Percentiles rank a stretch among this genome's conserved stretches.
phyloP scores from a whole-genome alignment of 1,139 yeast species.

The Candida sp. region DNA sequence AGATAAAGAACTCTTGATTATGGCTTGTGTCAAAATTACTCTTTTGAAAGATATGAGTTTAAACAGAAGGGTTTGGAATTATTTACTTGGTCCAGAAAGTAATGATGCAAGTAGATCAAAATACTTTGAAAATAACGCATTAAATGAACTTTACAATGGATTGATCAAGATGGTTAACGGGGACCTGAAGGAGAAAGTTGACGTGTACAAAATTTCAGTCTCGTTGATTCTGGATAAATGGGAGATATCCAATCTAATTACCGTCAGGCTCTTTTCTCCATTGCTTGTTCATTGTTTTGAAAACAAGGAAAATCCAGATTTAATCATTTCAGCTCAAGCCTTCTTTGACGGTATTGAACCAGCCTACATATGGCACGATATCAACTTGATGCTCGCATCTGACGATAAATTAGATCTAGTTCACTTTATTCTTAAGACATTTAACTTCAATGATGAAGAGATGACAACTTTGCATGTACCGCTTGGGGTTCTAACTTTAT shows the following conservation, averaged over 20 bases:
- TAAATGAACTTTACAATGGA: conserved; percentile 47
- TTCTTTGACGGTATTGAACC: conserved; percentile 89
- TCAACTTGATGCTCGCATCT: conserved; percentile 25
- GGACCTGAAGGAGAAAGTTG: conserved; percentile 29
- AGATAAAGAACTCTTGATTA: conserved; percentile 58
- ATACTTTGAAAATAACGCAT: conserved; percentile 61
- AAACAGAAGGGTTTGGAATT: conserved; percentile 88
- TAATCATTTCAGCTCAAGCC: conserved; percentile 56
- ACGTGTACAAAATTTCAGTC: conserved; percentile 60
- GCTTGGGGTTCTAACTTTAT: conserved; percentile 50
- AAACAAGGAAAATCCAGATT: conserved; percentile 26
- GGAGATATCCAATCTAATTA: conserved; percentile 80
- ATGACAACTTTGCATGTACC: conserved; percentile 79
- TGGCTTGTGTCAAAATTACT: conserved; percentile 66
- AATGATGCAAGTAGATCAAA: conserved; percentile 23
- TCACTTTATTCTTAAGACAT: conserved; percentile 56
- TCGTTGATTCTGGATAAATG: conserved; percentile 81
- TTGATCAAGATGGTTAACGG: conserved; percentile 46
- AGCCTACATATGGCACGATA: conserved; percentile 67
- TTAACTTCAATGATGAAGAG: conserved; percentile 82
- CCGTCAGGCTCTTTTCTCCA: conserved; percentile 70
- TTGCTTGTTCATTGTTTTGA: conserved; percentile 40
- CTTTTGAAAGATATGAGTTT: conserved; percentile 88
- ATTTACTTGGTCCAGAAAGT: conserved; percentile 78
- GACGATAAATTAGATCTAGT: conserved; percentile 39